phyloP scores from a whole-genome alignment of 176 grass and related monocot genomes.

The Poa annua region DNA sequence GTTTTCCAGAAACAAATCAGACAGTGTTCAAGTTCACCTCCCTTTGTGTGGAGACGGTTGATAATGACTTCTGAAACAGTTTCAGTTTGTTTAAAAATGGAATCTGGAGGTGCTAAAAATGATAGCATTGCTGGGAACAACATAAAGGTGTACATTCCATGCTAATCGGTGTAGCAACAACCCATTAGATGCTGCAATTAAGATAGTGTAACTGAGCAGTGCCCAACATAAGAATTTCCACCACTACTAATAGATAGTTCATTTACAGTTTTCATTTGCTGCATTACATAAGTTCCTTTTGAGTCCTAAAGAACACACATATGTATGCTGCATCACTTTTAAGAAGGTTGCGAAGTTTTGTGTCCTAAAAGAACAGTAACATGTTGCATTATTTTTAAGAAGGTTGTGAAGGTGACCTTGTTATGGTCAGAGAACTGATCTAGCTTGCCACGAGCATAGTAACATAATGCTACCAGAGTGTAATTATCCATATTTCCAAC shows the following conservation, averaged over 20 bases:
- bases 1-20: slow-evolving; percentile 1
- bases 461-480: slow-evolving; percentile 19
- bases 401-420: neutral
- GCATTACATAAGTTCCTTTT: neutral
- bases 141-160: neutral
- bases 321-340: neutral
- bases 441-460: neutral
- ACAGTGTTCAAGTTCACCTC: neutral
- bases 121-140: neutral
- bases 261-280: neutral
- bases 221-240: neutral
- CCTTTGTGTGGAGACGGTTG: neutral
- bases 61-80: neutral
- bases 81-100: neutral
- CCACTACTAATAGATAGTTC: neutral
- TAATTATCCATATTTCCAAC: neutral
- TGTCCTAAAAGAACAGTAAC: neutral
- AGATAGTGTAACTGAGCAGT: neutral
- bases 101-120: slow-evolving; percentile 1
- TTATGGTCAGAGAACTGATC: neutral
- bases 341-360: slow-evolving; percentile 6
- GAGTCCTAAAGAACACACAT: neutral
- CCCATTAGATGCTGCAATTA: neutral
- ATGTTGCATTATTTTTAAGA: neutral
- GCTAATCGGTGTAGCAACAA: neutral